Evolutionary conservation across 2,329 filamentous ascomycete genomes (phyloP).

Genomic region (Aureobasidium sp.): DNA sequence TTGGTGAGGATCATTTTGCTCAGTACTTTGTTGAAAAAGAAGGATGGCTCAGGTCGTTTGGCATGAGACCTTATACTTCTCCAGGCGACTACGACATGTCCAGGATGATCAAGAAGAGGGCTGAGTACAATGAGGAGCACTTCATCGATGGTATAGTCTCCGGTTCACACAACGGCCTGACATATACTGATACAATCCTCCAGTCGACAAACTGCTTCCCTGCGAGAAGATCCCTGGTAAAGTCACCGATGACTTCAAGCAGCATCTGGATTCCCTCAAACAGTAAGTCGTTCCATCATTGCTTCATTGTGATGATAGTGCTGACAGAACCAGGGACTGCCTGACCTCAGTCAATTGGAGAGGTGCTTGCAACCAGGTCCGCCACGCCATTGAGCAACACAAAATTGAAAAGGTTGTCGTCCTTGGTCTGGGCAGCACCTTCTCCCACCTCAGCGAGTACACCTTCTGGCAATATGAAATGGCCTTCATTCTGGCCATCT

Average conservation of each 20-base stretch:
- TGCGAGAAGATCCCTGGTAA: not conserved
- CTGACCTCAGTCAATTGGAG: not conserved
- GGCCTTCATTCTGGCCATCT: not conserved
- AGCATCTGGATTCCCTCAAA: not conserved
- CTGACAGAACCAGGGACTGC: not conserved
- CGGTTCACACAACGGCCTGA: too few species aligned
- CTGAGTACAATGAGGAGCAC: not conserved
- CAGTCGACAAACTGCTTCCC: not conserved
- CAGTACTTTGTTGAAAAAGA: not conserved
- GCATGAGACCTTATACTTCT: not conserved
- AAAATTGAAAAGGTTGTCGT: not conserved
- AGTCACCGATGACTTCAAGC: not conserved
- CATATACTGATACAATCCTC: not conserved
- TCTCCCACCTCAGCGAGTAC: not conserved
- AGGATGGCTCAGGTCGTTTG: not conserved
- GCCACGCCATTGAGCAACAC: not conserved
- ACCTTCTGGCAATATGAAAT: not conserved
- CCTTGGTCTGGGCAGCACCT: not conserved
- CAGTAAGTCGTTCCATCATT: not conserved
- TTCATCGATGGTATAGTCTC: not conserved
- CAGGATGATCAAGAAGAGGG: not conserved
- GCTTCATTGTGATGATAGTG: not conserved
- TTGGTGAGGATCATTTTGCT: not conserved
- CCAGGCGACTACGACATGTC: not conserved
- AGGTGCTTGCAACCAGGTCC: not conserved